These are phyloP conservation scores for Lenwebbia sp. DNA, from an alignment of 345 rosid species.

Conservation along the genomic window DNA sequence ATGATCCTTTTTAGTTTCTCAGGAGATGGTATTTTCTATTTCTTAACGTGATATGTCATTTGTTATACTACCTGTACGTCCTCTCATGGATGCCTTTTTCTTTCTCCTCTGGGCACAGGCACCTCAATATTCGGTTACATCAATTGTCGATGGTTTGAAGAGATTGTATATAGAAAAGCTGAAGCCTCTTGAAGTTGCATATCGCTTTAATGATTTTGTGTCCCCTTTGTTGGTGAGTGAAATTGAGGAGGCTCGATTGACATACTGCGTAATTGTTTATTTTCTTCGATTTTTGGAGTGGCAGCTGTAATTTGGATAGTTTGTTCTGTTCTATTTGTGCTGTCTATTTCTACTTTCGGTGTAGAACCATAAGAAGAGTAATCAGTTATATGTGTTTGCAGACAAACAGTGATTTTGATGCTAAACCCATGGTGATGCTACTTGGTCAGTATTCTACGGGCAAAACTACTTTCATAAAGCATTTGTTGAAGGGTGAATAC, in stretches of 20 bases:
- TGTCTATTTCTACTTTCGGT: neutral
- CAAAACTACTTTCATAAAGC: constrained; percentile 90
- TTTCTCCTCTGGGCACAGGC: constrained; percentile 11
- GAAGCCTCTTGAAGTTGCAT: constrained; percentile 77
- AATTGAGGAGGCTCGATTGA: neutral
- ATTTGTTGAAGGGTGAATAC: constrained; percentile 65
- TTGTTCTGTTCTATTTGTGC: neutral
- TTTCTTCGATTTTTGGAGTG: neutral
- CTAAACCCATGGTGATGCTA: constrained; percentile 96
- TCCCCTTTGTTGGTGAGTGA: constrained; percentile 67
- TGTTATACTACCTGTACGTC: neutral
- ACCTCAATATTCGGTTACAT: constrained; percentile 58
- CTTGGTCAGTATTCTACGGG: constrained; percentile 97
- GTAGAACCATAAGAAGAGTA: neutral
- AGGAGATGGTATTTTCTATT: neutral
- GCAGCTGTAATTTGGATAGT: neutral
- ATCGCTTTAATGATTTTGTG: constrained; percentile 85
- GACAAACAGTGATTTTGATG: constrained; percentile 90
- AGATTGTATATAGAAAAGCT: constrained; percentile 69
- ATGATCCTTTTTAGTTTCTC: neutral
- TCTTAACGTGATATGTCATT: neutral
- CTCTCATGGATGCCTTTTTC: neutral
- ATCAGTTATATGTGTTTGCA: constrained; percentile 11
- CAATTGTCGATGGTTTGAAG: constrained; percentile 88
- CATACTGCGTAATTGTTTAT: neutral